Base-by-base conservation (phyloP, 345 rosid genomes). In the Eutrema heterophyllum region DNA sequence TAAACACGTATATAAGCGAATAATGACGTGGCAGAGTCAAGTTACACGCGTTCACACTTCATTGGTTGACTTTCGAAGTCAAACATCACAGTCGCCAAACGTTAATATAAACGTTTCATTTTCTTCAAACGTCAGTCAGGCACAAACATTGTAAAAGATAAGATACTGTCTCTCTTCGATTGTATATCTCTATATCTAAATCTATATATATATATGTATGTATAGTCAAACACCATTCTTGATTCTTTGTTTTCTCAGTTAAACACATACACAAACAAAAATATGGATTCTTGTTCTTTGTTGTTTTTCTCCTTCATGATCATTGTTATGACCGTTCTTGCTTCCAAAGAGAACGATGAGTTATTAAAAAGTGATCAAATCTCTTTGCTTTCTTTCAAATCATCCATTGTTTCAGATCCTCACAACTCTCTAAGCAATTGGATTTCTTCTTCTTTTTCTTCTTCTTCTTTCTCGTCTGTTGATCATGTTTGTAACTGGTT, bases 401-500 rank as follows among this genome's bases (percentile, higher is more conserved):
- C 85, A 0, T 83, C 80, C 32, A 78, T 94, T 53, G 70, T 52
- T 54, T 83, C 73, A 21, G 93, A 85, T 78, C 87, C 95, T 9
- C 75, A 79, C 44, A 68, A 59, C 18, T 80, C 81, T 30, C 80
- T 91, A 14, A 68, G 65, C 41, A 79, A 30, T 60, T 94, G 97
- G 98, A 6, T 32, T 21, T n/a, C 60, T 30, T 4, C 15, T 57
- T 27, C 29, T 27, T 27, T 67, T 48, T 51, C 68, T 54, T 76
- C 75, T 48, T 48, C 74, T 48, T 32, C 66, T 3, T 68, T 82
- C 1, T 71, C 83, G 2, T 43, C 38, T 3, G 49, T 79, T 67
- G 86, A 82, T 21, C 24, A 21, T 73, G 85, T 88, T 45, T 94
- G 98, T 82, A 79, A 81, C 16, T 94, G 98, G 97, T 67, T 81